Base-by-base conservation (phyloP, 2,329 filamentous ascomycete genomes). In the Hypoxylon sp. region DNA sequence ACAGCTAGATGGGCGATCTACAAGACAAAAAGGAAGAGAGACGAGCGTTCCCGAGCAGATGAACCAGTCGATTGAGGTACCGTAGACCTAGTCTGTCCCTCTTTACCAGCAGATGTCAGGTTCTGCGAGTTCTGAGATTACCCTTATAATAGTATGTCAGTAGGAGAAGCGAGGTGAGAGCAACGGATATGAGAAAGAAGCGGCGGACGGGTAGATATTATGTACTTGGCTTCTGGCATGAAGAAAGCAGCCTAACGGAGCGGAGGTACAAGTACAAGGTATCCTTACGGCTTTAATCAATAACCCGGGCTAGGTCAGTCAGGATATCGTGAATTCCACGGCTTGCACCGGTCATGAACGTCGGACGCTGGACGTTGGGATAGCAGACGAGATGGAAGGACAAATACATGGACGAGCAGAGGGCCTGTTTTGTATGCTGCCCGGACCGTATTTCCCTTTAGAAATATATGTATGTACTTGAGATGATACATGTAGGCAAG, bases 31-130 rank as follows among this genome's bases (percentile, higher is more conserved):
- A 35, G 23, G n/a, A 42, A 48, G 33, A 46, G 8, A 56, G 27
- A 46, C 20, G 17, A 17, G 48, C 20, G 40, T 20, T 10, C 31
- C 33, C 42, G 26, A 35, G 27, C 40, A 2, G 42, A 46, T 48
- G 29, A 20, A 37, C 26, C 18, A 41, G 24, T 70, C 74, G 75
- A 75, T 73, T 17, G 33, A 55, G 46, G 17, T 26, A 42, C 20
- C 20, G 29, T 15, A 45, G 31, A 24, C 26, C 17, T 40, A 15
- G 33, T 11, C 18, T 46, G n/a, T n/a, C n/a, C n/a, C n/a, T n/a
- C n/a, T 26, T 48, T 33, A 31, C 31, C 46, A 54, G 29, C 15
- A 42, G 27, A 41, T 42, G 23, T 31, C 8, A 60, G 2, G 24
- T 38, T 45, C n/a, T 10, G n/a, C n/a, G n/a, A n/a, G n/a, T n/a